phyloP scores from a whole-genome alignment of 257 asterid genomes.

The Ehretia macrophylla region DNA sequence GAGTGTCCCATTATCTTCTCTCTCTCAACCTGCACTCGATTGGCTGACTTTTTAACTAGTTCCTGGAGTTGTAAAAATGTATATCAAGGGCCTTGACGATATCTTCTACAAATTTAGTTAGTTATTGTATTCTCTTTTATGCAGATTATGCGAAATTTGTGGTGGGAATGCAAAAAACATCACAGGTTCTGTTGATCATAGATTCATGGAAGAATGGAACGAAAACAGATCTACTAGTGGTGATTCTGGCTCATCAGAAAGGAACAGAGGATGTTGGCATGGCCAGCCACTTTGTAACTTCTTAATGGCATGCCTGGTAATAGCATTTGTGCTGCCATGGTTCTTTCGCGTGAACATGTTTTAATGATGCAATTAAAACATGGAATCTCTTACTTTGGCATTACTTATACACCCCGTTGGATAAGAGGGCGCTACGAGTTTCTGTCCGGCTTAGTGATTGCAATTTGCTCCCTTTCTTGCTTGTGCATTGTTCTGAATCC shows the following conservation, averaged over 20 bases:
- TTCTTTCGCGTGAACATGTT: slow-evolving; percentile 68
- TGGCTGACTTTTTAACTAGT: background rate
- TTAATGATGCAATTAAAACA: background rate
- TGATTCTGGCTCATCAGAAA: slow-evolving; percentile 13
- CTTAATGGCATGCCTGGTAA: slow-evolving; percentile 68
- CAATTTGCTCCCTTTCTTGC: too few species aligned
- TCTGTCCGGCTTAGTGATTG: too few species aligned
- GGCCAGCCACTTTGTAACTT: slow-evolving; percentile 70
- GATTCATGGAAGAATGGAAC: slow-evolving; percentile 72
- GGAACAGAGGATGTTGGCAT: slow-evolving; percentile 46
- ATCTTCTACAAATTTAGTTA: background rate
- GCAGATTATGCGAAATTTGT: slow-evolving; percentile 85
- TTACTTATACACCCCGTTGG: too few species aligned
- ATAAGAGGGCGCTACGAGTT: too few species aligned
- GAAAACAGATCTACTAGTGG: slow-evolving; percentile 25
- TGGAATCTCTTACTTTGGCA: too few species aligned
- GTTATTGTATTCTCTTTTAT: background rate
- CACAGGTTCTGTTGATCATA: slow-evolving; percentile 35
- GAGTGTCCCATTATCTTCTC: too few species aligned
- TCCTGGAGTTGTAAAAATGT: background rate
- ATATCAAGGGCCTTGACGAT: background rate
- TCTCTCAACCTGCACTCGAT: too few species aligned
- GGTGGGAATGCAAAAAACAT: slow-evolving; percentile 56
- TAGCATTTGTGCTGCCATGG: slow-evolving; percentile 78
- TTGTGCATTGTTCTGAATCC: too few species aligned